phyloP scores from a whole-genome alignment of 164 flowering plant species.

The Pachysandra terminalis region DNA sequence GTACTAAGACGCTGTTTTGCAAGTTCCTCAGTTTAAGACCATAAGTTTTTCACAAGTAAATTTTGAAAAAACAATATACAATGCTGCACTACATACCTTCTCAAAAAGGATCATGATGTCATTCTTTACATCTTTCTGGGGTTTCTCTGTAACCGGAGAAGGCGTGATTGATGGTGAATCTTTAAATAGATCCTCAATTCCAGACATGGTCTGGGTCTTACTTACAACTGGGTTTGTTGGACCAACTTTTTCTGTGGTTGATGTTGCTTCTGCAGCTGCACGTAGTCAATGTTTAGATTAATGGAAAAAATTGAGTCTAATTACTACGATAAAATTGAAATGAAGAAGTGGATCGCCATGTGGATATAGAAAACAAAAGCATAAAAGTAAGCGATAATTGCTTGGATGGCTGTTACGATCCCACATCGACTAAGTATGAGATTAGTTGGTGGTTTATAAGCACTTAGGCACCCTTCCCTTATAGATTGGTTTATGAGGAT shows the following conservation, averaged over 20 bases:
- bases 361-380: background rate
- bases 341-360: background rate
- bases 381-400: background rate
- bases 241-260: slow-evolving; percentile 43
- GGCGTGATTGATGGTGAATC: slow-evolving; percentile 44
- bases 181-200: slow-evolving; percentile 70
- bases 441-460: no score
- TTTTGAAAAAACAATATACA: background rate
- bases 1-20: background rate
- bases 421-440: no score
- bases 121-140: slow-evolving; percentile 77
- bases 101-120: slow-evolving; percentile 98
- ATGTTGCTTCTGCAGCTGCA: slow-evolving; percentile 69
- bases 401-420: no score
- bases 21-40: background rate
- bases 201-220: slow-evolving; percentile 41
- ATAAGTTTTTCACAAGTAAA: background rate
- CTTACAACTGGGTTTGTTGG: slow-evolving; percentile 40
- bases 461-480: no score
- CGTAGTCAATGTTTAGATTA: slow-evolving; percentile 11
- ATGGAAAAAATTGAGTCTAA: background rate
- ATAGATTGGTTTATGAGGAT: no score
- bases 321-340: background rate
- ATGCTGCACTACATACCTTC: slow-evolving; percentile 48
- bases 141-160: slow-evolving; percentile 31